Conservation (phyloP, 108 stramenopile genomes). For the Cyclotella cryptica region DNA sequence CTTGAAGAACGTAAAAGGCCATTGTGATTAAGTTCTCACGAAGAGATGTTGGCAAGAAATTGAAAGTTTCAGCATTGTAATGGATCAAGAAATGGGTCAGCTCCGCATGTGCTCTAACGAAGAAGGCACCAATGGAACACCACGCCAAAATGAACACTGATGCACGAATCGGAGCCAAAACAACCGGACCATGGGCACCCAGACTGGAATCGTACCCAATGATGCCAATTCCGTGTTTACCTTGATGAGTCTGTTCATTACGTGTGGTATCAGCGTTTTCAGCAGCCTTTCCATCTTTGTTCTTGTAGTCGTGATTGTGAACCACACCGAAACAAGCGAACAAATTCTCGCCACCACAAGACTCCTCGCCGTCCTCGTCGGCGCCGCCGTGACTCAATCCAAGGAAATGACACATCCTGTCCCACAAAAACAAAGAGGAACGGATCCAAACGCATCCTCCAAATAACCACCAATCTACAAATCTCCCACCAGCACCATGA, state of each 20-base stretch:
- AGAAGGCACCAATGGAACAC: slow-evolving; percentile 44
- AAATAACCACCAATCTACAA: slow-evolving; percentile 51
- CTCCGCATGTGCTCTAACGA: slow-evolving; percentile 31
- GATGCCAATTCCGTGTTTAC: slow-evolving; percentile 44
- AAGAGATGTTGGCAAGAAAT: neutral
- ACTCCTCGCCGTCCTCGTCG: neutral
- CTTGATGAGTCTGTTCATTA: neutral
- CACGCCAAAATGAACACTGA: slow-evolving; percentile 47
- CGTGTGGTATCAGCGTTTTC: neutral
- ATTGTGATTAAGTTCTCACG: slow-evolving; percentile 8
- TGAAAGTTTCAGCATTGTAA: neutral
- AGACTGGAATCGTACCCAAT: slow-evolving; percentile 75
- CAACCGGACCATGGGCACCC: slow-evolving; percentile 70
- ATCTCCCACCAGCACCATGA: slow-evolving; percentile 34
- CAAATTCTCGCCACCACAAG: slow-evolving; percentile 40
- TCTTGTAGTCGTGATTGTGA: neutral
- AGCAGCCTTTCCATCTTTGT: neutral
- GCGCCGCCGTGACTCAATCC: neutral
- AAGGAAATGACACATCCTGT: slow-evolving; percentile 7
- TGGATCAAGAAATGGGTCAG: slow-evolving; percentile 16
- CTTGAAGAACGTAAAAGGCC: slow-evolving; percentile 4
- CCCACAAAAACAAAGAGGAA: slow-evolving; percentile 19
- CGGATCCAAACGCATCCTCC: slow-evolving; percentile 51
- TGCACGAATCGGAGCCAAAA: slow-evolving; percentile 47
- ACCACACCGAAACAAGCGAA: slow-evolving; percentile 50